Percentiles rank a stretch among this genome's conserved stretches.
Conservation (phyloP, 345 rosid species). For the Euphorbia peplus region DNA sequence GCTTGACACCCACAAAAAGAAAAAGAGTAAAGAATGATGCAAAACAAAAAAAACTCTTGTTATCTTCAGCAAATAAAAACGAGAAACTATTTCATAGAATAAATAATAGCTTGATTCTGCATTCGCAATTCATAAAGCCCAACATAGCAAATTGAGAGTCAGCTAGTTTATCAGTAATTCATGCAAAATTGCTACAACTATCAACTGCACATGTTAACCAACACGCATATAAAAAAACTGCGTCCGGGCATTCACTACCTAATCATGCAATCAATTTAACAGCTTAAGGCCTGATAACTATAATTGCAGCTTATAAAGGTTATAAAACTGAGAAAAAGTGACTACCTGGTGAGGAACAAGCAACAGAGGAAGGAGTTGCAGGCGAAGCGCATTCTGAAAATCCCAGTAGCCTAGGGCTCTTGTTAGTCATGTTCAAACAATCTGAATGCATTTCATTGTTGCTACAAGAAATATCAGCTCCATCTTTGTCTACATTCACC, state of each 20-base stretch:
- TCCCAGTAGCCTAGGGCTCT: constrained; percentile 53
- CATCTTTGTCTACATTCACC: constrained; percentile 44
- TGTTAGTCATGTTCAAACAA: constrained; percentile 48
- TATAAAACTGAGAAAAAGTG: background rate
- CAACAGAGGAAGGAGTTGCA: constrained; percentile 91
- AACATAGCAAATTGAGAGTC: background rate
- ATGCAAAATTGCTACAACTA: background rate
- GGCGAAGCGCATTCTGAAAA: constrained; percentile 74
- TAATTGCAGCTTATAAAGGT: background rate
- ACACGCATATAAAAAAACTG: background rate
- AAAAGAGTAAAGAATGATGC: background rate
- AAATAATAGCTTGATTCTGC: background rate
- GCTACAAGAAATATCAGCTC: constrained; percentile 23
- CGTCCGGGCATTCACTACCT: background rate
- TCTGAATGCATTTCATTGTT: constrained; percentile 43
- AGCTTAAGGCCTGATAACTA: background rate
- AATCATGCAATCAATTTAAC: background rate
- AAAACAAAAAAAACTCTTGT: background rate
- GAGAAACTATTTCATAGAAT: background rate
- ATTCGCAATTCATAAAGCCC: background rate
- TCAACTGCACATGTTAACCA: background rate
- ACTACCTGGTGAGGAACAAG: constrained; percentile 85
- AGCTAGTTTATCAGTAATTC: background rate
- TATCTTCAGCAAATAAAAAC: background rate
- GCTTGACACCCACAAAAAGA: background rate